Evolutionary conservation across 208 protist genomes (phyloP), one percentile per base, ranked within the genome.

Genomic region (Vickermania spadyakhi): DNA sequence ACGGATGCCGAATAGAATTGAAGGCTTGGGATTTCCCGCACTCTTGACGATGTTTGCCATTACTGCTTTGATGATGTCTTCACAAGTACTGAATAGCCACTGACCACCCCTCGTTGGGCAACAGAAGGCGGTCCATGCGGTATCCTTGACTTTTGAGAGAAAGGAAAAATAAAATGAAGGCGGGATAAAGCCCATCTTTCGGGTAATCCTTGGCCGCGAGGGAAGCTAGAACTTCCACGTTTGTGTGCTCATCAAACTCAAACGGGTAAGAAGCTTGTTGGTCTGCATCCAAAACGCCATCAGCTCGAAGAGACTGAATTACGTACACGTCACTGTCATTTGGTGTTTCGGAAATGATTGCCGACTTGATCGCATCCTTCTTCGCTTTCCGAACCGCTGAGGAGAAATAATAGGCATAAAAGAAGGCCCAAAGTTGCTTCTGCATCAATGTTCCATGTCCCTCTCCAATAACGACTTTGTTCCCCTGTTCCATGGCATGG

Each of bases 391-490:
- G 23, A 2, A 60, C 21, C 0, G 66, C 64, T 18, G 58, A 50
- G 26, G 66, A 31, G 51, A 83, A 76, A 52, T 52, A 58, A 51
- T 69, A 82, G 7, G 79, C 76, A 66, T 86, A 83, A 45, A 83
- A 86, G 58, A 73, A 86, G 0, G 75, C 79, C 76, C 79, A 86
- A 27, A 86, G 61, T 60, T 73, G 54, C 11, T 64, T 62, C 52
- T 62, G 74, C 11, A 56, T 59, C 5, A 73, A 30, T 5, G 27
- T 18, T 5, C 26, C 28, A 13, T 59, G n/a, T 49, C 55, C 55
- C 5, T 29, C 55, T 22, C 11, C 55, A 45, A 59, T 18, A 14
- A 59, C 18, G 21, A 22, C 27, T 13, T n/a, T 11, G 27, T 59
- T 59, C 26, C 55, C 28, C n/a, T 56, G 5, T 13, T 56, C 52